phyloP scores from a whole-genome alignment of 441 rosid species.

The Croton setiger region DNA sequence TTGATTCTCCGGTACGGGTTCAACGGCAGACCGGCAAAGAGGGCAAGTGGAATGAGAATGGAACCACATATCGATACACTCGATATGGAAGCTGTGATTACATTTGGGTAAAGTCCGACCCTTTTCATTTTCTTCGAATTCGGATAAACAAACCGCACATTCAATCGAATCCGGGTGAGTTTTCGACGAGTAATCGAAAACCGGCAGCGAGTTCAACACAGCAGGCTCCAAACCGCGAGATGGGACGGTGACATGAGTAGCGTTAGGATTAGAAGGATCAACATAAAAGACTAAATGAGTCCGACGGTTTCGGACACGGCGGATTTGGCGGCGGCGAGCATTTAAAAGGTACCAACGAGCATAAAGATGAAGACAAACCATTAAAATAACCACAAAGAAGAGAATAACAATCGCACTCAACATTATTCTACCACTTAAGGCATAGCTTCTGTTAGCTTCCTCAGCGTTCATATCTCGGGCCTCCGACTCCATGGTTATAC shows the following conservation, averaged over 20 bases:
- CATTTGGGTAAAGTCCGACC: conserved; percentile 81
- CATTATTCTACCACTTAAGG: conserved; percentile 66
- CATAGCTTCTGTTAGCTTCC: too few species aligned
- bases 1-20: conserved; percentile 24
- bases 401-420: conserved; percentile 58
- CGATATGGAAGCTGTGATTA: conserved; percentile 70
- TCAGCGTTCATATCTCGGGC: too few species aligned
- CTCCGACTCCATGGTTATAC: too few species aligned
- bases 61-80: conserved; percentile 95
- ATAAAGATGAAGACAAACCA: conserved; percentile 69
- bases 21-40: conserved; percentile 76
- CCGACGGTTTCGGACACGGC: conserved; percentile 46
- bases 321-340: conserved; percentile 50
- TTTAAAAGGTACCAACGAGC: conserved; percentile 77
- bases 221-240: conserved; percentile 53
- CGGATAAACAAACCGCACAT: conserved; percentile 81
- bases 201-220: conserved; percentile 60
- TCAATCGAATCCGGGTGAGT: conserved; percentile 45
- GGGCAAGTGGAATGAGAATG: conserved; percentile 88
- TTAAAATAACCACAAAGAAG: conserved; percentile 63
- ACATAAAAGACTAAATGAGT: conserved; percentile 50
- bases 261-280: conserved; percentile 30
- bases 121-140: conserved; percentile 67
- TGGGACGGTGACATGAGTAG: conserved; percentile 19
- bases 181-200: conserved; percentile 44